Evolutionary conservation across 1,139 yeast species (phyloP).

Genomic region (Yamadazyma dushanensis): DNA sequence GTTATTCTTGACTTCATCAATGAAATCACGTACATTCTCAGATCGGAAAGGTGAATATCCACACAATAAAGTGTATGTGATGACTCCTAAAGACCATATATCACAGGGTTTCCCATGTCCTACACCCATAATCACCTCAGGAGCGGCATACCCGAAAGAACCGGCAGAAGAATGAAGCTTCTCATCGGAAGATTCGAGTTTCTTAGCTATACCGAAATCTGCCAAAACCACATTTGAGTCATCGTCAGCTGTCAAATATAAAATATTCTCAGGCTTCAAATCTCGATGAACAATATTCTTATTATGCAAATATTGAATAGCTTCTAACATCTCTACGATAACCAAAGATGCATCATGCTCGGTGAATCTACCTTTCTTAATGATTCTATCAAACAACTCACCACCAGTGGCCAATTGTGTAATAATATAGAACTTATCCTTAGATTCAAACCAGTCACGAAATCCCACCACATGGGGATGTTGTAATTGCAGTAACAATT

Average conservation of each 20-base stretch:
- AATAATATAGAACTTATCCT: constrained; percentile 72
- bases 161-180: constrained; percentile 80
- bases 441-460: constrained; percentile 86
- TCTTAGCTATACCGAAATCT: constrained; percentile 90
- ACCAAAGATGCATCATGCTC: constrained; percentile 80
- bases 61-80: constrained; percentile 83
- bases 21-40: constrained; percentile 77
- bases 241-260: constrained; percentile 54
- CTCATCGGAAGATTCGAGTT: constrained; percentile 58
- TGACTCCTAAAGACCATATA: constrained; percentile 90
- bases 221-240: constrained; percentile 78
- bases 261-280: constrained; percentile 84
- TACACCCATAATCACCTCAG: constrained; percentile 72
- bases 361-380: constrained; percentile 74
- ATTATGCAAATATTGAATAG: constrained; percentile 71
- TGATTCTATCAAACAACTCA: constrained; percentile 82
- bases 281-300: constrained; percentile 86
- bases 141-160: constrained; percentile 92
- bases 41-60: constrained; percentile 93
- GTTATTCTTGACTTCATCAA: constrained; percentile 69
- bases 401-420: constrained; percentile 89
- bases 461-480: constrained; percentile 85
- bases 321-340: constrained; percentile 68
- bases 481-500: constrained; percentile 59
- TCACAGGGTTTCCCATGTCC: constrained; percentile 95